Evolutionary conservation across 352 stramenopile genomes (phyloP), one percentile per base, ranked within the genome.

Genomic region (Phytopythium boreale): DNA sequence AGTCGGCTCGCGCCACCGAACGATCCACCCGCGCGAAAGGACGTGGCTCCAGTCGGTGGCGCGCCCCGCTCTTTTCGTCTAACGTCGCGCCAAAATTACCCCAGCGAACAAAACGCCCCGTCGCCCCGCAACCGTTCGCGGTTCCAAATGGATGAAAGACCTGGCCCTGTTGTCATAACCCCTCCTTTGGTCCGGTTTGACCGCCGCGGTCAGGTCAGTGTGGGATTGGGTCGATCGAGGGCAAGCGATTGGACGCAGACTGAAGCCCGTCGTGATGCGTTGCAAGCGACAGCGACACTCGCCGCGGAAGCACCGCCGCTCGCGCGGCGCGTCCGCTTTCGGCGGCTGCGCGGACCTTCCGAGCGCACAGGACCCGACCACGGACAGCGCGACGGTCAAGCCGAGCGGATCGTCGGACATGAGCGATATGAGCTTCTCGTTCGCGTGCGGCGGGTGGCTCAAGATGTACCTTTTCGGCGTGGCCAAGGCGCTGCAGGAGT

Each of bases 391-490:
- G 34, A 7, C 34, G 34, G 34, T 14, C 7, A 14, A 39, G 6
- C 1, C 34, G 34, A 39, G 4, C 4, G 4, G 4, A 36, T 36
- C 34, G 34, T 39, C 34, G 34, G 3, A 1, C 43, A 27, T 50
- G 56, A 66, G 60, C 51, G 67, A 68, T 29, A n/a, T 67, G 63
- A 92, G 83, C 68, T 93, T 91, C 74, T 96, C 87, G 66, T 97
- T 97, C 68, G 84, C 85, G 1, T 94, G 87, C 58, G 86, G 83
- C 27, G 89, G 89, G 0, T 97, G 83, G 82, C 84, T 97, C 65
- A 96, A 95, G 68, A 90, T 89, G 81, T 96, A 95, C 70, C 68
- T 90, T 22, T 95, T 96, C 50, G 89, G 89, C 49, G 87, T 96
- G 31, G 84, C 84, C 62, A 93, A 96, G 63, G 85, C 85, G 22